Percentiles rank a stretch among this genome's conserved stretches.
These are phyloP conservation scores for Dioszegia aurantiaca DNA, from an alignment of 768 basidiomycete species.

Conservation along the genomic window DNA sequence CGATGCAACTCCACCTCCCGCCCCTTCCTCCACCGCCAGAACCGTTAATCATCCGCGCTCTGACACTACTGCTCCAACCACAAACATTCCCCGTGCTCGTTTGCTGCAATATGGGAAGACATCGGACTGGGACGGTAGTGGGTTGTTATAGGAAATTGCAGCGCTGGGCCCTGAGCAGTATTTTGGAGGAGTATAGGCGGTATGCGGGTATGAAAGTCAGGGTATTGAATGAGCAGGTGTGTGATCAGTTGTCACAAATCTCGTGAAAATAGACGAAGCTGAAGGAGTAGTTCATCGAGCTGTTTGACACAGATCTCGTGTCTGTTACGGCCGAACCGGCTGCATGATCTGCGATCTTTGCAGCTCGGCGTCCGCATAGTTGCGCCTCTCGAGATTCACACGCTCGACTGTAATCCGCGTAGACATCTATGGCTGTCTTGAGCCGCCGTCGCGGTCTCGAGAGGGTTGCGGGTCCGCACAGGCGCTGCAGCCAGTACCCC, in stretches of 20 bases:
- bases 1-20: constrained; percentile 38
- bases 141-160: constrained; percentile 52
- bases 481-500: too few species aligned
- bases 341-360: not conserved
- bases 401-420: too few species aligned
- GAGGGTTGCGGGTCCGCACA: too few species aligned
- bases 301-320: constrained; percentile 53
- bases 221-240: constrained; percentile 52
- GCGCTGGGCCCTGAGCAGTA: constrained; percentile 51
- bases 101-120: constrained; percentile 52
- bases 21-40: constrained; percentile 49
- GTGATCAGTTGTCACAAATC: constrained; percentile 10
- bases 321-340: constrained; percentile 39
- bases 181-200: constrained; percentile 51
- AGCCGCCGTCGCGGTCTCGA: too few species aligned
- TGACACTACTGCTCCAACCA: constrained; percentile 51
- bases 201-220: constrained; percentile 53
- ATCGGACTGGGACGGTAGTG: constrained; percentile 51
- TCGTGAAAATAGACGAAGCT: constrained; percentile 1
- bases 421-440: too few species aligned
- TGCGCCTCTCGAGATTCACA: too few species aligned
- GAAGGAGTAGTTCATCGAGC: constrained; percentile 52
- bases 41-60: constrained; percentile 52
- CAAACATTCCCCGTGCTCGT: constrained; percentile 49
- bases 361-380: not conserved